These are phyloP conservation scores for Beauveria scarabaeidicola DNA, from an alignment of 2,329 filamentous ascomycete species.

Conservation along the genomic window DNA sequence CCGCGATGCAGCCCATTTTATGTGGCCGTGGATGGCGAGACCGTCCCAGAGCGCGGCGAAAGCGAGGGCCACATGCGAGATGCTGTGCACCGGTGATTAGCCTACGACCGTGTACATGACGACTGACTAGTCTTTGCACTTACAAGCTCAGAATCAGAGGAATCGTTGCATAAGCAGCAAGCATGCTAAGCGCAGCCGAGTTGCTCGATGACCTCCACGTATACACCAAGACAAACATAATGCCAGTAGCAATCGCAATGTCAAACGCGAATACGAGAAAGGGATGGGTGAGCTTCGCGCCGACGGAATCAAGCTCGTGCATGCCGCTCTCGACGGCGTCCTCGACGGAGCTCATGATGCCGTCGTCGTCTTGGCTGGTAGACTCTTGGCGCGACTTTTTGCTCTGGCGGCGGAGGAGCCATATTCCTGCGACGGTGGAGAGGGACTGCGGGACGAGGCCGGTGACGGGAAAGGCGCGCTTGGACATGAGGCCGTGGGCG, in stretches of 20 bases:
- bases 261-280: constrained; percentile 31
- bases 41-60: constrained; percentile 31
- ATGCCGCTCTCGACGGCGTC: constrained; percentile 9
- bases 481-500: constrained; percentile 53
- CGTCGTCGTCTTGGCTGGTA: neutral
- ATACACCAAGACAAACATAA: constrained; percentile 32
- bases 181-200: constrained; percentile 27
- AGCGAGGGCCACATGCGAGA: constrained; percentile 30
- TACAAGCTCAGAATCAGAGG: constrained; percentile 34
- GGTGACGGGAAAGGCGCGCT: constrained; percentile 42
- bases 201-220: constrained; percentile 27
- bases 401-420: constrained; percentile 15
- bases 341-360: constrained; percentile 8
- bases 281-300: constrained; percentile 19
- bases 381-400: neutral
- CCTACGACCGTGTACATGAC: neutral
- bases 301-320: constrained; percentile 5
- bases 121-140: constrained; percentile 10
- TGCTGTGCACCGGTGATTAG: constrained; percentile 17
- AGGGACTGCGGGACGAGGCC: constrained; percentile 31
- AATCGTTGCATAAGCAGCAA: constrained; percentile 34
- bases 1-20: constrained; percentile 32
- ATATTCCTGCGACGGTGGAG: constrained; percentile 22
- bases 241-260: constrained; percentile 25
- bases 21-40: constrained; percentile 29